Base-by-base conservation (phyloP, 768 basidiomycete species). In the Flagelloscypha sp. region DNA sequence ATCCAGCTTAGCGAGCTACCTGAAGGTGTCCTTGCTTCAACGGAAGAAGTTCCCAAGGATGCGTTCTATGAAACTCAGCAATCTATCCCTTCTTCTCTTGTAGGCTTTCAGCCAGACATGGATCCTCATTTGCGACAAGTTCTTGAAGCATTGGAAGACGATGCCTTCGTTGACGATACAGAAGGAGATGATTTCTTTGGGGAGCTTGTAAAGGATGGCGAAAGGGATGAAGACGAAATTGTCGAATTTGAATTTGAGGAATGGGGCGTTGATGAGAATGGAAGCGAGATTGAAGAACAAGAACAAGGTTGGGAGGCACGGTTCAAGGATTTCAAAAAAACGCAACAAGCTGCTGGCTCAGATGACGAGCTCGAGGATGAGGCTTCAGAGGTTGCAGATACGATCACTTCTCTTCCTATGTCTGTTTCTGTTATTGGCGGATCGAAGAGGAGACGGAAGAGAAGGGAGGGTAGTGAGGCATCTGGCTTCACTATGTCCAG, bases 401-500 rank as follows among this genome's bases (percentile, higher is more conserved):
- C 88, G 0, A 56, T 99, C 19, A 78, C 79, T 1, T 74, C 72
- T 3, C 58, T 98, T 7, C 84, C 82, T 8, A 66, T 65, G 33
- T 52, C 52, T 18, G 70, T 90, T 46, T 76, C 80, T n/a, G 83
- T 94, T 37, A 67, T 80, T 32, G 84, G 89, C 11, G 81, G 83
- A 57, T 62, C 68, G 39, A 76, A 77, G 60, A 72, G 78, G 50
- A 65, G 83, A 51, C 67, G 77, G 44, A 79, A 79, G 47, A 79
- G 78, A 3, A 67, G 77, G n/a, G n/a, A n/a, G n/a, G n/a, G n/a
- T 0, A 89, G 85, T 33, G 84, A 89, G 43, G 90, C 87, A 7
- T 89, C 87, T 15, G 92, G 88, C 9, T 94, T 94, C 66, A 88
- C 84, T 53, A 97, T 99, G 92, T 94, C 86, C 55, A 92, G 88